phyloP scores from a whole-genome alignment of 1,284 basidiomycete genomes.

The Malassezia furfur region DNA sequence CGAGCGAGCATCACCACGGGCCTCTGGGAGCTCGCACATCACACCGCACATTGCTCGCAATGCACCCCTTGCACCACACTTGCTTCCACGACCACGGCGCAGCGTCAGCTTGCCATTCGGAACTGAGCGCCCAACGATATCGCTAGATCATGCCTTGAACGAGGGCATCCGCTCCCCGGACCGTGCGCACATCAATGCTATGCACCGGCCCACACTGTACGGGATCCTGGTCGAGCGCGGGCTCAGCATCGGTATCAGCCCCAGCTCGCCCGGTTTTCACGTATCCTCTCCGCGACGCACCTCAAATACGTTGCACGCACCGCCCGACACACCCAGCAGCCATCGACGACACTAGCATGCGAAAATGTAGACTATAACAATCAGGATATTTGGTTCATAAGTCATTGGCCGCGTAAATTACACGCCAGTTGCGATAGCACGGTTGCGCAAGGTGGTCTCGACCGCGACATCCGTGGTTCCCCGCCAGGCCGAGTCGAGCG shows the following conservation, averaged over 20 bases:
- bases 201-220: constrained; percentile 10
- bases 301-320: background rate
- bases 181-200: constrained; percentile 15
- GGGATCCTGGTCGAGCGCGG: constrained; percentile 34
- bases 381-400: no score
- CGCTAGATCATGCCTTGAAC: constrained; percentile 25
- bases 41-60: background rate
- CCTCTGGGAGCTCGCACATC: background rate
- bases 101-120: background rate
- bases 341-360: no score
- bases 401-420: no score
- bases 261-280: constrained; percentile 43
- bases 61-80: background rate
- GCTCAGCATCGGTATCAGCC: constrained; percentile 39
- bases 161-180: constrained; percentile 1
- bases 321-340: background rate
- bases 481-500: no score
- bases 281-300: constrained; percentile 20
- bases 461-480: no score
- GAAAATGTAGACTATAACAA: no score
- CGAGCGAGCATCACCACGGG: background rate
- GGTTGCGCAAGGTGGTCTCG: no score
- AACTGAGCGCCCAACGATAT: constrained; percentile 15
- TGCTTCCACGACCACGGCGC: background rate
- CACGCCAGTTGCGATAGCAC: no score